Conservation (phyloP, 2,329 filamentous ascomycete genomes). For the Fusarium bulbicola region DNA sequence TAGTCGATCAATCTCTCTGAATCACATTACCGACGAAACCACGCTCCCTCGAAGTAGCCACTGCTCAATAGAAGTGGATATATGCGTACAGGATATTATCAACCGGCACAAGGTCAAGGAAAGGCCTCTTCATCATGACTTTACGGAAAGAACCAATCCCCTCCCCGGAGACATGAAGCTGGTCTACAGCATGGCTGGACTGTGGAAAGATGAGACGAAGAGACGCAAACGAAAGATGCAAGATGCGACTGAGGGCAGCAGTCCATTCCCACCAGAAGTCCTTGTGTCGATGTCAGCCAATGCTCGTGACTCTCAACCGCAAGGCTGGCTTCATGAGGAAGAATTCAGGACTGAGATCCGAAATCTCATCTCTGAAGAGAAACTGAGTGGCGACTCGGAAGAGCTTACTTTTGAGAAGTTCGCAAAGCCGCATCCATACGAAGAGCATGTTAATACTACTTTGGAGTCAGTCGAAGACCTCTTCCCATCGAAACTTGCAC, state of each 20-base stretch:
- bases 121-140: conserved; percentile 86
- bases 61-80: conserved; percentile 88
- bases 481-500: conserved; percentile 72
- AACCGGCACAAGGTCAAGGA: conserved; percentile 81
- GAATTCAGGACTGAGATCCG: conserved; percentile 76
- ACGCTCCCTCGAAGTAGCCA: conserved; percentile 82
- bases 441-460: conserved; percentile 74
- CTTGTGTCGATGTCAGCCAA: conserved; percentile 91
- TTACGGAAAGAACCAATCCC: conserved; percentile 76
- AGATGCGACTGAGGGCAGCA: conserved; percentile 70
- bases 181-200: conserved; percentile 90
- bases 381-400: conserved; percentile 50
- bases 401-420: conserved; percentile 72
- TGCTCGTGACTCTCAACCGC: conserved; percentile 72
- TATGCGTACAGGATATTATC: conserved; percentile 86
- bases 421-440: conserved; percentile 62
- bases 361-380: conserved; percentile 72
- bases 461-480: conserved; percentile 89
- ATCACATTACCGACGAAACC: conserved; percentile 61
- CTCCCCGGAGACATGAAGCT: conserved; percentile 76
- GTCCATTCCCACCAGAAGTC: conserved; percentile 81
- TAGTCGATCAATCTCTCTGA: conserved; percentile 71
- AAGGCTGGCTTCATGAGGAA: conserved; percentile 93
- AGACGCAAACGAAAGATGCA: conserved; percentile 79
- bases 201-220: conserved; percentile 91